Base-by-base conservation (phyloP, 1,284 basidiomycete genomes). In the Cystobasidium pallidum region DNA sequence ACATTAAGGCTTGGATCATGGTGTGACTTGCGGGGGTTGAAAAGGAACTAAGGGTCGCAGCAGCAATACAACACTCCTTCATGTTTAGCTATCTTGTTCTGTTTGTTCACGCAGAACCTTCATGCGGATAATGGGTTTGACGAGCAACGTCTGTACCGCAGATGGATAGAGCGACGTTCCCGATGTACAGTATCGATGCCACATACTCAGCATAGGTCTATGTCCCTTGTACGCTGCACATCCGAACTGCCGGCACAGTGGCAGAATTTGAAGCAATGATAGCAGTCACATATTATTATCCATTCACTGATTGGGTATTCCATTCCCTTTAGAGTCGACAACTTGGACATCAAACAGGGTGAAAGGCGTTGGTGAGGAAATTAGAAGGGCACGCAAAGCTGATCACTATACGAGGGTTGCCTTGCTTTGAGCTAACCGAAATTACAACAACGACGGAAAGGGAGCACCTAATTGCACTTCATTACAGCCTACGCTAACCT, bases 391-490 rank as follows among this genome's bases (percentile, higher is more conserved):
- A n/a, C n/a, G n/a, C n/a, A n/a, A n/a, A n/a, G 45, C 45, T 17
- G 45, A 47, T 47, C 10, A 47, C 45, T n/a, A 13, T 6, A 10
- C 45, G 45, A n/a, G 45, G 45, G 13, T n/a, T n/a, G 19, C 45
- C 45, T 51, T 51, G 49, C 21, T 51, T 7, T 51, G 6, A 51
- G 49, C 49, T 51, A 24, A 51, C 49, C 4, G 21, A 51, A 51
- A 24, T 26, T 7, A 51, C 49, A n/a, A n/a, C n/a, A n/a, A 51
- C 21, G 21, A 15, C 49, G 2, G 24, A 51, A 17, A 7, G 3
- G 49, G 11, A 45, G 7, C 43, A 15, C 11, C 43, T 6, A 3
- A 17, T 19, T 3, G 11, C 43, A 8, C n/a, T n/a, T n/a, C n/a
- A n/a, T n/a, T n/a, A n/a, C n/a, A n/a, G n/a, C n/a, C n/a, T n/a